Evolutionary conservation across 805 yeast species (phyloP).

Genomic region (Pichia nakasei): DNA sequence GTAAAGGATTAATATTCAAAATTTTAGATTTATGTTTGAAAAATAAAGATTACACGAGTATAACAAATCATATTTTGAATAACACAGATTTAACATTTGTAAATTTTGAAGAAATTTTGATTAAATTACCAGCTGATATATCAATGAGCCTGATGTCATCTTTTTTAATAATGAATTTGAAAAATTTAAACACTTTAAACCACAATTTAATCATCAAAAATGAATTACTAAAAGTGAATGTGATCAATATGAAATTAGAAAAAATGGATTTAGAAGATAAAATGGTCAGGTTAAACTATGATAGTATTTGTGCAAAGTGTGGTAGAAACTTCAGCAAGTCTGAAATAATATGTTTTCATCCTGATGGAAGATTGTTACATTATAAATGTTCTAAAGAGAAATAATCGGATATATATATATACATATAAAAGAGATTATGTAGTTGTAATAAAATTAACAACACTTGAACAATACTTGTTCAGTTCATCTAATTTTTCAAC

Average conservation of each 20-base stretch:
- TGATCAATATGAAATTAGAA: conserved; percentile 34
- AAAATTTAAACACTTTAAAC: conserved; percentile 31
- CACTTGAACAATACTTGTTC: conserved; percentile 75
- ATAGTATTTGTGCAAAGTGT: conserved; percentile 56
- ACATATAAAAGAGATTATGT: conserved; percentile 19
- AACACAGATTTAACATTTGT: conserved; percentile 18
- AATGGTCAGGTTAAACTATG: conserved; percentile 31
- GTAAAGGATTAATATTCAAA: conserved; percentile 33
- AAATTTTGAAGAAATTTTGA: conserved; percentile 31
- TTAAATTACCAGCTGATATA: conserved; percentile 43
- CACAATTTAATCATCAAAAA: conserved; percentile 34
- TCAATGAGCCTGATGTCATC: conserved; percentile 34
- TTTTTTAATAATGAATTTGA: conserved; percentile 38
- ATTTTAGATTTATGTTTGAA: conserved; percentile 35
- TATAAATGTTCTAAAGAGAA: conserved; percentile 37
- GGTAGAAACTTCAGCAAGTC: conserved; percentile 37
- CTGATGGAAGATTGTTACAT: conserved; percentile 40
- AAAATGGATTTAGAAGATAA: conserved; percentile 31
- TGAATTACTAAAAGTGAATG: conserved; percentile 45
- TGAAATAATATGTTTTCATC: conserved; percentile 40
- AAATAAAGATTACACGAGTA: conserved; percentile 9
- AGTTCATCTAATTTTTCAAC: conserved; percentile 52
- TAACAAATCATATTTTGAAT: conserved; percentile 25
- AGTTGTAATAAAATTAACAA: conserved; percentile 49
- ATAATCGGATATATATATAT: not conserved